phyloP scores from a whole-genome alignment of 1,284 basidiomycete genomes.

The Trichosporon coremiiforme region DNA sequence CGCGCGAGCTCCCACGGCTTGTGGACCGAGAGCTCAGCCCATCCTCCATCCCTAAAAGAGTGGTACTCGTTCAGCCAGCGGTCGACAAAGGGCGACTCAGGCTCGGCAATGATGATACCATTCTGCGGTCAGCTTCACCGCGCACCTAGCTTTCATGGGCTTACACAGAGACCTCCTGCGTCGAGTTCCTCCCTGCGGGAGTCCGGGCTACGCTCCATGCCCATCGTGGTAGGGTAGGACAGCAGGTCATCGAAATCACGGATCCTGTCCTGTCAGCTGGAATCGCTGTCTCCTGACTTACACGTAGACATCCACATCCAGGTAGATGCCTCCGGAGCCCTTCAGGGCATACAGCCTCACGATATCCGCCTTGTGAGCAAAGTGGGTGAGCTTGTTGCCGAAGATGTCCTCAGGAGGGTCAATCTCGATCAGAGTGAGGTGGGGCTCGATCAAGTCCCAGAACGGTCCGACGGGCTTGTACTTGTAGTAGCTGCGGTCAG shows the following conservation, averaged over 20 bases:
- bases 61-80: slow-evolving; percentile 57
- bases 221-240: slow-evolving; percentile 56
- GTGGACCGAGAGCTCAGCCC: slow-evolving; percentile 57
- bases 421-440: slow-evolving; percentile 51
- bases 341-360: slow-evolving; percentile 52
- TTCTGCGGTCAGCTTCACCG: slow-evolving; percentile 40
- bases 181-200: slow-evolving; percentile 43
- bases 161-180: slow-evolving; percentile 55
- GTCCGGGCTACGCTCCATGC: slow-evolving; percentile 56
- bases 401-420: slow-evolving; percentile 45
- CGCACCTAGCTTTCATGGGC: slow-evolving; percentile 20
- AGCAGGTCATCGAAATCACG: slow-evolving; percentile 51
- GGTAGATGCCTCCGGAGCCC: slow-evolving; percentile 58
- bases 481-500: slow-evolving; percentile 50
- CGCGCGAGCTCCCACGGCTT: slow-evolving; percentile 56
- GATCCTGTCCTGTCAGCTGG: slow-evolving; percentile 29
- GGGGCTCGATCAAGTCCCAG: slow-evolving; percentile 52
- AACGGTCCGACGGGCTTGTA: slow-evolving; percentile 55
- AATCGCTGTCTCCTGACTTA: slow-evolving; percentile 24
- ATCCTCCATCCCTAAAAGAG: slow-evolving; percentile 52
- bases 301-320: slow-evolving; percentile 59
- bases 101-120: slow-evolving; percentile 58
- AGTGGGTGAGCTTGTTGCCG: slow-evolving; percentile 47
- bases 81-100: slow-evolving; percentile 56
- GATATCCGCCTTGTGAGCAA: slow-evolving; percentile 56